Percentiles rank a stretch among this genome's conserved stretches.
These are phyloP conservation scores for Penicillium frequentans DNA, from an alignment of 2,329 filamentous ascomycete species.

Conservation along the genomic window DNA sequence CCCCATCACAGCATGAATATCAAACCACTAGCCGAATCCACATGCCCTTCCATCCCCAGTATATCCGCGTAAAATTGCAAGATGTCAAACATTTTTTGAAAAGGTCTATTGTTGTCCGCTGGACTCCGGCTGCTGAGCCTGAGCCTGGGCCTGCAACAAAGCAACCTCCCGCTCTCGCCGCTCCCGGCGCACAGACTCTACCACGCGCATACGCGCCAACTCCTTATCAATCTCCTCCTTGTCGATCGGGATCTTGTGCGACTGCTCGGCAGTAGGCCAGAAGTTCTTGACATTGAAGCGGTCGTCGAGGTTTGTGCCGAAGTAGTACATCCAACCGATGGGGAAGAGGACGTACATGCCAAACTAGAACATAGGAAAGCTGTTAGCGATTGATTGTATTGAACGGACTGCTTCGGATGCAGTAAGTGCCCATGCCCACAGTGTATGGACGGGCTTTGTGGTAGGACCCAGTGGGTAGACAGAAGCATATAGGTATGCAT, in stretches of 20 bases:
- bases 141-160: constrained; percentile 18
- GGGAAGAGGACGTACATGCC: constrained; percentile 99
- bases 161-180: constrained; percentile 38
- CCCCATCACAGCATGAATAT: neutral
- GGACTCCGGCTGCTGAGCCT: constrained; percentile 20
- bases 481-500: neutral
- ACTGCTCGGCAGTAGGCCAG: constrained; percentile 73
- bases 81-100: neutral
- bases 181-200: constrained; percentile 53
- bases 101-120: constrained; percentile 20
- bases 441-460: neutral
- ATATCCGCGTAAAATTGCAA: neutral
- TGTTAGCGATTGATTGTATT: neutral
- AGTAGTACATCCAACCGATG: constrained; percentile 99
- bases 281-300: constrained; percentile 87
- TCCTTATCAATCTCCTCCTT: constrained; percentile 70
- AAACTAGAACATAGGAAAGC: constrained; percentile 61
- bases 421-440: neutral
- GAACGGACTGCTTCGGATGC: neutral
- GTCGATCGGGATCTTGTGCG: constrained; percentile 54
- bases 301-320: constrained; percentile 94
- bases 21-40: neutral
- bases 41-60: neutral
- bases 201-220: constrained; percentile 63
- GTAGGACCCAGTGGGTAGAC: neutral